phyloP scores from a whole-genome alignment of 352 stramenopile species.

The Phytophthora colocasiae region DNA sequence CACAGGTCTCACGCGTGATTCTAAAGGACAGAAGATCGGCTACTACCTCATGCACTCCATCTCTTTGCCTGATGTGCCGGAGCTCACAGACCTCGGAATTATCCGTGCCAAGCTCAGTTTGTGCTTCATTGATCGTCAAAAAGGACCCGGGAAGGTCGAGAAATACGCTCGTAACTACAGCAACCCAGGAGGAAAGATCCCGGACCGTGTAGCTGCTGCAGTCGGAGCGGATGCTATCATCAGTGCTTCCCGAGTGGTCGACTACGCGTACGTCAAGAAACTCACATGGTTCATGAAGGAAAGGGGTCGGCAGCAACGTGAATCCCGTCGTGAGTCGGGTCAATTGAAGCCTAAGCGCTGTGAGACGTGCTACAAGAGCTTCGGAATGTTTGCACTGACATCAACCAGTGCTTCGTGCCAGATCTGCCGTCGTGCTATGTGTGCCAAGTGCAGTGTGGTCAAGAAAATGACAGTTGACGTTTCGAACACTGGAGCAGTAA shows the following conservation, averaged over 20 bases:
- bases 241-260: constrained; percentile 37
- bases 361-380: constrained; percentile 21
- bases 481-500: constrained; percentile 29
- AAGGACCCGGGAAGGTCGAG: constrained; percentile 37
- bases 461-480: constrained; percentile 67
- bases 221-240: constrained; percentile 35
- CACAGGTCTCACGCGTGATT: constrained; percentile 22
- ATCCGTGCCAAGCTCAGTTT: constrained; percentile 49
- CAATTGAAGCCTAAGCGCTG: constrained; percentile 32
- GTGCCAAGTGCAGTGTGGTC: constrained; percentile 53
- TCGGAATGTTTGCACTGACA: constrained; percentile 29
- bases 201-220: constrained; percentile 27
- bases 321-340: constrained; percentile 12
- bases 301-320: constrained; percentile 2
- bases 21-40: constrained; percentile 33
- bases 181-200: constrained; percentile 38
- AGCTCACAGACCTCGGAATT: constrained; percentile 42
- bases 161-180: constrained; percentile 49
- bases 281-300: constrained; percentile 51
- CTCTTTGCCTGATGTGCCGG: constrained; percentile 29
- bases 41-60: constrained; percentile 57
- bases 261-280: constrained; percentile 57
- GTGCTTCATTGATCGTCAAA: constrained; percentile 47
- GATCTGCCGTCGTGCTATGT: constrained; percentile 53
- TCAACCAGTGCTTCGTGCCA: constrained; percentile 38